Base-by-base conservation (phyloP, 768 basidiomycete species). In the Psilocybe subaeruginosa region DNA sequence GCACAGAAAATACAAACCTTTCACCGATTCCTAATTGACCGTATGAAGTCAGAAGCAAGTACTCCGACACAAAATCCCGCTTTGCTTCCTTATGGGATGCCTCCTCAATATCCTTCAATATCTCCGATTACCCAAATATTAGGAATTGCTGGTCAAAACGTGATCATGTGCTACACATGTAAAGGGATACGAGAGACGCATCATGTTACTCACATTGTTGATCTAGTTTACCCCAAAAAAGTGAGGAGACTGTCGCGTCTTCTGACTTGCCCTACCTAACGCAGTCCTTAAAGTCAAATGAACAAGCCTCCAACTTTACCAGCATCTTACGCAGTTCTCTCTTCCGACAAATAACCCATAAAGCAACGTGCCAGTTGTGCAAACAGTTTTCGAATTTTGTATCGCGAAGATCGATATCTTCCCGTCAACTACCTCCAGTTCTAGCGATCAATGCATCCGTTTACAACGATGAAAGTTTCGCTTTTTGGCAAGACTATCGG, bases 1-100 rank as follows among this genome's bases (percentile, higher is more conserved):
- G 89, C 87, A 0, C 87, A 91, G 54, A 90, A 93, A 78, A 98
- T 99, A 45, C 97, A 98, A 74, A 85, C 86, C 14, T 98, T 98
- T 80, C 95, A 98, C 72, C 88, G 97, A 19, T 98, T 97, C 78
- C 81, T 97, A 41, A 75, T 98, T 54, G 95, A 98, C 62, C 89
- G 90, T 54, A 81, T 98, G 65, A 86, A 83, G 59, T 81, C 83
- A 3, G 93, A 95, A 74, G 89, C 89, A 3, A 90, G 87, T 63
- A 72, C 74, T 23, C 86, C 82, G 67, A 85, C 85, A 23, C 74
- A 83, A 47, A 92, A 91, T 64, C 88, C 86, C 1, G 60, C 69
- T 16, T 66, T 90, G 16, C 67, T 85, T 50, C 66, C 54, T 31
- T 62, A 62, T 27, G 53, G 65, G 19, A 43, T 63, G 56, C 48